Base-by-base conservation (phyloP, 441 rosid species). In the Heliophila coronopifolia region DNA sequence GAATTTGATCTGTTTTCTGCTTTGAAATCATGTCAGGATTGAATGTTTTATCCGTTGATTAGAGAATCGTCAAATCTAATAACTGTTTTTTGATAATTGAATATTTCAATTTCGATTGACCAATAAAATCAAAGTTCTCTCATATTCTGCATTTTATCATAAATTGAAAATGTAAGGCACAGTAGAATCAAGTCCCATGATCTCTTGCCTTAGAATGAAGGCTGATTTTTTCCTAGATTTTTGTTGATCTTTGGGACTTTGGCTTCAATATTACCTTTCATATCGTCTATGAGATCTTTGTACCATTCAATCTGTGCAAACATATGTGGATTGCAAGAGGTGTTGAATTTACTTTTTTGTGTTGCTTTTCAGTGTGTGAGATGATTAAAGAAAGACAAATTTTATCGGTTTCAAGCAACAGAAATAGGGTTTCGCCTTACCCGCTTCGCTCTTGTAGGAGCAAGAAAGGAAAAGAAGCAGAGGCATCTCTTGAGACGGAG, bases 361-460 rank as follows among this genome's bases (percentile, higher is more conserved):
- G 12, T 42, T 33, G 20, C 5, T 45, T 56, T 42, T 42, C 35
- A 27, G 63, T 38, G 25, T 15, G 18, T 12, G 25, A 12, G 49
- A 65, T 65, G 70, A 50, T 18, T 5, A 65, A 58, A 46, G 70
- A 58, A 10, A 38, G 70, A 25, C 17, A 41, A 2, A 28, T 13
- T 1, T 5, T 58, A 22, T 44, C 45, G 0, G 70, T 37, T n/a
- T 45, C 70, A 6, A 64, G 69, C 69, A 57, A 24, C 42, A 57
- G 49, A 20, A 47, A 65, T 17, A 59, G 81, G 38, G 62, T 47
- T 7, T 69, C 83, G 26, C 83, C 83, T 24, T 80, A 77, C 49
- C 76, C 83, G 1, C 71, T 68, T 19, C 66, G 67, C 27, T 63
- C 74, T 24, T 58, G 44, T 6, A 47, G 70, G 56, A 65, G 37